Base-by-base conservation (phyloP, 1,139 yeast species). In the Kluyveromyces sp. region DNA sequence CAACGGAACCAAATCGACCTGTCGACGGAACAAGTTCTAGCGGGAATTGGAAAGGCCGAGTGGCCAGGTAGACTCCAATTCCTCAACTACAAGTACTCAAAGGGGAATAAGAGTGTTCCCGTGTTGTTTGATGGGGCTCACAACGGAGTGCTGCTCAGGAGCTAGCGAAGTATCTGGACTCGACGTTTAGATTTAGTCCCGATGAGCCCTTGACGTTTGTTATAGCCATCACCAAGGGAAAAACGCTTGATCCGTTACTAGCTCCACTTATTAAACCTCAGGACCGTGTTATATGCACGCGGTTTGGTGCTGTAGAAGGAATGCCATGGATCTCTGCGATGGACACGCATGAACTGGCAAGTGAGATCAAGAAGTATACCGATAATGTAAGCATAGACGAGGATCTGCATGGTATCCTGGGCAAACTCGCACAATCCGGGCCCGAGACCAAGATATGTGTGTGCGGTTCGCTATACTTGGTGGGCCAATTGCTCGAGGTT, bases 111-210 rank as follows among this genome's bases (percentile, higher is more conserved):
- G 21, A 49, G 61, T 1, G 53, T 73, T 2, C 63, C 68, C 0
- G 66, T 83, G 0, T 64, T 88, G 5, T 56, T 89, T 2, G 98
- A 92, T 65, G 98, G 98, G 2, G 97, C 97, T 0, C 98, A 92
- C 62, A 92, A 92, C 60, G 80, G 25, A 80, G 82, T 53, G 95
- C 97, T 0, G 95, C 96, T 0, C 65, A 68, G 28, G 88, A 83
- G 56, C 68, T 92, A 35, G 75, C 73, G 0, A 66, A 67, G 39
- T 79, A 68, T 54, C 59, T 81, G 2, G 57, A 65, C 6, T 41
- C 48, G 0, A 41, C 55, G 30, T 53, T 62, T 48, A 48, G 65
- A 32, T 42, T 50, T 46, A 50, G 49, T 43, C 51, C 54, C 2
- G 55, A 61, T 1, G 51, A 61, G 6, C 76, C 78, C 0, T 55